These are phyloP conservation scores for Petunia secreta DNA, from an alignment of 257 asterid genomes.

Conservation along the genomic window DNA sequence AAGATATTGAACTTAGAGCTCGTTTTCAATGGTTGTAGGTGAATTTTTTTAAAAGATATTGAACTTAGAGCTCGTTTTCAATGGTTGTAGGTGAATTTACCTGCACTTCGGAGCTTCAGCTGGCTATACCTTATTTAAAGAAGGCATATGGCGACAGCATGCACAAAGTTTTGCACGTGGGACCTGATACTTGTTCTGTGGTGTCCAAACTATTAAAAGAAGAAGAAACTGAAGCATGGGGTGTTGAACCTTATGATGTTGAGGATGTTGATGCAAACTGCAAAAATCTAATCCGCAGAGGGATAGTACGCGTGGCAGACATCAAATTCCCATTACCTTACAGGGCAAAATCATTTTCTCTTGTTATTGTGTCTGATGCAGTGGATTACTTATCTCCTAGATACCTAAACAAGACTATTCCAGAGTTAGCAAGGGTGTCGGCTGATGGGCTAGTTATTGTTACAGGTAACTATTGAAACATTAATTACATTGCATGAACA, in stretches of 20 bases:
- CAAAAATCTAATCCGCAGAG: constrained; percentile 64
- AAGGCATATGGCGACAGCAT: constrained; percentile 74
- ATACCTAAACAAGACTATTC: constrained; percentile 86
- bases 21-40: constrained; percentile 45
- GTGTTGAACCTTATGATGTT: constrained; percentile 84
- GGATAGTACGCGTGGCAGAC: constrained; percentile 78
- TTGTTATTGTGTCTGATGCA: constrained; percentile 86
- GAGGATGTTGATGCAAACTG: constrained; percentile 72
- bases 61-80: constrained; percentile 2
- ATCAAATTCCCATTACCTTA: constrained; percentile 89
- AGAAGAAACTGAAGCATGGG: constrained; percentile 88
- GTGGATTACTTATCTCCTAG: constrained; percentile 81
- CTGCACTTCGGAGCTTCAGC: constrained; percentile 66
- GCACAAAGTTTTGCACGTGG: constrained; percentile 79
- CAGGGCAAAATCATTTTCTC: constrained; percentile 78
- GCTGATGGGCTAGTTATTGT: constrained; percentile 79
- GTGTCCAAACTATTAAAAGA: constrained; percentile 71
- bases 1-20: background rate
- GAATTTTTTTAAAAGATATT: constrained; percentile 32
- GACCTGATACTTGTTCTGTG: constrained; percentile 81
- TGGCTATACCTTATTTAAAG: constrained; percentile 60
- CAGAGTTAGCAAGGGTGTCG: constrained; percentile 82
- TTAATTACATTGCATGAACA: background rate
- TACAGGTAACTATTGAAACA: constrained; percentile 53
- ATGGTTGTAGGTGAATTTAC: constrained; percentile 61